Percentiles rank a stretch among this genome's conserved stretches.
phyloP scores from a whole-genome alignment of 225 moss, liverwort and hornwort species.

The Antitrichia curtipendula region DNA sequence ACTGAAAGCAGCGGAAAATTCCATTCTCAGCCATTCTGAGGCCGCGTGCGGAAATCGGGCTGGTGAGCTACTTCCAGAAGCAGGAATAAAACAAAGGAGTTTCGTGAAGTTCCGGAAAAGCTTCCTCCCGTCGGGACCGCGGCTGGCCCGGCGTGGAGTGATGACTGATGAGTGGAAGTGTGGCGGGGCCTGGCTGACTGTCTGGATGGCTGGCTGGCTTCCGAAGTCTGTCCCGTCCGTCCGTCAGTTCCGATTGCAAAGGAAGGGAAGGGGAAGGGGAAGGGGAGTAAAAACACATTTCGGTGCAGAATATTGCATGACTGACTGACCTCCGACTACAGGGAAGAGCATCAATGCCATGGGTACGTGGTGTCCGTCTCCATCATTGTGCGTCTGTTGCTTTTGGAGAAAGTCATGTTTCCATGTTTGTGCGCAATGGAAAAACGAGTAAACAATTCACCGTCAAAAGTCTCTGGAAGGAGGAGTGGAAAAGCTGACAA shows the following conservation, averaged over 20 bases:
- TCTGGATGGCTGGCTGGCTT: too few relatives aligned
- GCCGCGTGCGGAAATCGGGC: background rate
- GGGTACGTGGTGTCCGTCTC: background rate
- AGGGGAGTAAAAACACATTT: too few relatives aligned
- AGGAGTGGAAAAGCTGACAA: background rate
- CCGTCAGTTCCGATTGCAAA: too few relatives aligned
- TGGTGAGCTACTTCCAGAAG: background rate
- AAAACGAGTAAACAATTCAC: background rate
- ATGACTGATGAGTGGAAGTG: too few relatives aligned
- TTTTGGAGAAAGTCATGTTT: background rate
- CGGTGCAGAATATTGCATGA: background rate
- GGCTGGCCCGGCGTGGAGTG: too few relatives aligned
- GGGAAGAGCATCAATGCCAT: background rate
- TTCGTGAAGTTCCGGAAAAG: background rate
- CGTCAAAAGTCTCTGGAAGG: background rate
- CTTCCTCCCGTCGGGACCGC: background rate
- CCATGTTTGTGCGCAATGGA: background rate
- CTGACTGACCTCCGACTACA: background rate
- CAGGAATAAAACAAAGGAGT: background rate
- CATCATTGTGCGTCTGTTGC: background rate
- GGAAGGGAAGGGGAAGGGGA: too few relatives aligned
- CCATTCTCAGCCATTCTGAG: background rate
- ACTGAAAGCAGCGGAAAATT: background rate
- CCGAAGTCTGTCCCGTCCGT: too few relatives aligned
- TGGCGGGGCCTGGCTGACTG: too few relatives aligned